Conservation (phyloP, 2,329 filamentous ascomycete genomes). For the Lecanicillium sp. region DNA sequence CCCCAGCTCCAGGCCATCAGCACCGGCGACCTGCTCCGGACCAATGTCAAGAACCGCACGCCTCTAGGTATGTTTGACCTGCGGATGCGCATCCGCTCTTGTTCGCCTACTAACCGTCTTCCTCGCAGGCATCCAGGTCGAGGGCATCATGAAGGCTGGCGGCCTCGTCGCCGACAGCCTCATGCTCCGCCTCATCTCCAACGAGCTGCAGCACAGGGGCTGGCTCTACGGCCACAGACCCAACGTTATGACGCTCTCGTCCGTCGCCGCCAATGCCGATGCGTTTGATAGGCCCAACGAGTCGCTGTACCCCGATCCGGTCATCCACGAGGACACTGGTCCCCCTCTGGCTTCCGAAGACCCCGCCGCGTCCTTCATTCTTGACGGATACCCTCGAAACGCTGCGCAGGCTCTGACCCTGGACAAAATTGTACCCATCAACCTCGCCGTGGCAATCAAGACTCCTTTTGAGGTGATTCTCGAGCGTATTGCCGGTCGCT, state of each 20-base stretch:
- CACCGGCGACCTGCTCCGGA: slow-evolving; percentile 84
- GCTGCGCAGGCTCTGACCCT: slow-evolving; percentile 71
- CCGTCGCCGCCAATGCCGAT: slow-evolving; percentile 33
- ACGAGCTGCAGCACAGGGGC: slow-evolving; percentile 77
- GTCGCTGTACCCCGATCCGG: slow-evolving; percentile 32
- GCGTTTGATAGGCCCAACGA: slow-evolving; percentile 30
- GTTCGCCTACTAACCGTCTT: not conserved
- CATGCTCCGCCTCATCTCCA: slow-evolving; percentile 87
- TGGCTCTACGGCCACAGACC: slow-evolving; percentile 60
- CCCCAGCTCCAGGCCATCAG: slow-evolving; percentile 87
- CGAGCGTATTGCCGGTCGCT: slow-evolving; percentile 82
- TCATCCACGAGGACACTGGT: slow-evolving; percentile 31
- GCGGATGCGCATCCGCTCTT: no score
- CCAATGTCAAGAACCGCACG: slow-evolving; percentile 86
- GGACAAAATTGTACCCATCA: slow-evolving; percentile 83
- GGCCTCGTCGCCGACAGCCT: slow-evolving; percentile 86
- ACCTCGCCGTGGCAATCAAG: slow-evolving; percentile 80
- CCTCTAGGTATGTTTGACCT: slow-evolving; percentile 74
- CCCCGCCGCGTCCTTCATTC: slow-evolving; percentile 80
- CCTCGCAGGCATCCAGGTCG: slow-evolving; percentile 74
- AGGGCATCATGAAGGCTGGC: slow-evolving; percentile 80
- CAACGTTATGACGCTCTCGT: slow-evolving; percentile 47
- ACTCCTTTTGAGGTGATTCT: slow-evolving; percentile 85
- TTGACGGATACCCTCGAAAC: slow-evolving; percentile 93
- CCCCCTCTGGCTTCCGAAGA: slow-evolving; percentile 53